These are phyloP conservation scores for Austropuccinia psidii DNA, from an alignment of 1,284 basidiomycete genomes.

Conservation along the genomic window DNA sequence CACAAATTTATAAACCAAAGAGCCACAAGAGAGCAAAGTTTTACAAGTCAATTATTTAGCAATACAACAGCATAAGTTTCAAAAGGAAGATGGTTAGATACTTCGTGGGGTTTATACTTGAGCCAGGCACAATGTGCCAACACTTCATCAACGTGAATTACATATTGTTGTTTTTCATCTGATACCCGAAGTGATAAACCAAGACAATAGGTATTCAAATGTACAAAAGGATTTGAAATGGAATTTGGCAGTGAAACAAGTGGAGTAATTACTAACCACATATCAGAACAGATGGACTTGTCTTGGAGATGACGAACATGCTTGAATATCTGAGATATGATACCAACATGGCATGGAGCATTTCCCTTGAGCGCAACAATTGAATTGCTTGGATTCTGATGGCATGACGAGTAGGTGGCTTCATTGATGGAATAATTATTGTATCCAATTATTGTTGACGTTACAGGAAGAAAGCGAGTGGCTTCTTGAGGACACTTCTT, in stretches of 20 bases:
- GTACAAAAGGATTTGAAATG: not conserved
- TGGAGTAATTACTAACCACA: not conserved
- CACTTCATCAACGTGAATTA: not conserved
- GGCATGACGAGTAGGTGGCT: not conserved
- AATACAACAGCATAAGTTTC: not conserved
- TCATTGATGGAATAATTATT: not conserved
- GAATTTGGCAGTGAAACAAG: not conserved
- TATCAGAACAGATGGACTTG: not conserved
- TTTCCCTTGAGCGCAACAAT: not conserved
- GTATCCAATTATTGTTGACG: not conserved
- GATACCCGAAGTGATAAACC: not conserved
- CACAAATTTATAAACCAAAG: too few species aligned
- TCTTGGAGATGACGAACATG: not conserved
- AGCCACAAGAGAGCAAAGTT: too few species aligned
- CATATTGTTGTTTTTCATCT: not conserved
- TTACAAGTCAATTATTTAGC: not conserved
- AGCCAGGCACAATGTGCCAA: conserved; percentile 31
- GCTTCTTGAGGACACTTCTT: not conserved
- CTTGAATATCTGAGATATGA: conserved; percentile 3
- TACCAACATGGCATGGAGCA: not conserved
- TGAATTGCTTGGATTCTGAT: conserved; percentile 11
- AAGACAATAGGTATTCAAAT: not conserved
- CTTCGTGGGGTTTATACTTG: not conserved
- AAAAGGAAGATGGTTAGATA: not conserved
- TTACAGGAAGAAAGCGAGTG: not conserved